Evolutionary conservation across 495 filamentous ascomycete species (phyloP), one percentile per base, ranked within the genome.

Genomic region (Cudoniella acicularis): DNA sequence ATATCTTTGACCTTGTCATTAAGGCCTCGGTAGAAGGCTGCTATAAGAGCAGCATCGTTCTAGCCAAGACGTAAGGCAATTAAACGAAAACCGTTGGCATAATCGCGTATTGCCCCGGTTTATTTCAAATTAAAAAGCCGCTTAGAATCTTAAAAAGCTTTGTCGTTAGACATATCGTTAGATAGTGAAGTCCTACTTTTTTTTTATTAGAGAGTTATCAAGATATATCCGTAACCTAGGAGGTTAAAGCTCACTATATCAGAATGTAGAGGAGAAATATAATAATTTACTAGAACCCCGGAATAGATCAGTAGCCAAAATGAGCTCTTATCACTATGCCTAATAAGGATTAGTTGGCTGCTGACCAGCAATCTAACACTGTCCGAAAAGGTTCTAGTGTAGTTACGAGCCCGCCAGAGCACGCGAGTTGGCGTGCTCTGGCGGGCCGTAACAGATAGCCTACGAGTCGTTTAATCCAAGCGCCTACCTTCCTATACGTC

Each of bases 1-100:
- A 48, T 48, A 48, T 48, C 45, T 48, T 48, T 48, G 45, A 48
- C 45, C 45, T 48, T 48, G n/a, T 6, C 6, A 23, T 23, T 48
- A 48, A 48, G 45, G 30, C 30, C 30, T 36, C 13, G 4, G 13
- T 36, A 36, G 30, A 36, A 36, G 13, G 30, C 30, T 36, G 30
- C 30, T 36, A 36, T 36, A 4, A 36, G 30, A 36, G 30, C 30
- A 36, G 30, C 13, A 36, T 36, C 13, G 30, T 36, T 36, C 30
- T 36, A 36, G 30, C 30, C 13, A 36, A 13, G 13, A 13, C 13
- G 13, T 36, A 36, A 36, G 4, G 13, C 13, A 36, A 36, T 36
- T 36, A 6, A 36, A 13, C 30, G 13, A 36, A 36, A 36, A 6
- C 13, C 13, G 30, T 6, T 36, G 30, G 30, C 30, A 36, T 36